A percentile compares a stretch with the other conserved stretches of the same genome.
Conservation (phyloP, 2,329 filamentous ascomycete species). For the Hypoxylon sp. region DNA sequence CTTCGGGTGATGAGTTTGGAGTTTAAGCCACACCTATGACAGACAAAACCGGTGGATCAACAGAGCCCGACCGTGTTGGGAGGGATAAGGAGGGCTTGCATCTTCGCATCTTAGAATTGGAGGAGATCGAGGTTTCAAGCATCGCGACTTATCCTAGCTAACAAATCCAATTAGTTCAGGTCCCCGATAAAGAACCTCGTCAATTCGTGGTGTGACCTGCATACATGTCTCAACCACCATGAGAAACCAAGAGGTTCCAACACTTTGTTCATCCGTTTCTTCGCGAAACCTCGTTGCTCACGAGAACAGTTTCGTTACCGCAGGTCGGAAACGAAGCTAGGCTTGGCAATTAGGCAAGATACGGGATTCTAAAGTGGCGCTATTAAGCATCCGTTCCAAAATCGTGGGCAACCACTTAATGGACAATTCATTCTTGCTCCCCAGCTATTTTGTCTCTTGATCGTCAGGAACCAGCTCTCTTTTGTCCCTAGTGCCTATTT, state of each 20-base stretch:
- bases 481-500: not conserved
- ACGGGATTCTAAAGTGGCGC: not conserved
- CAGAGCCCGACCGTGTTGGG: not conserved
- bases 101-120: slow-evolving; percentile 7
- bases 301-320: not conserved
- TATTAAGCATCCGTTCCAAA: not conserved
- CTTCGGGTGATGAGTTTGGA: not conserved
- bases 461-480: slow-evolving; percentile 1
- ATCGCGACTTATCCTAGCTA: not conserved
- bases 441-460: not conserved
- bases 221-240: not conserved
- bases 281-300: not conserved
- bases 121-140: slow-evolving; percentile 15
- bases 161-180: not conserved
- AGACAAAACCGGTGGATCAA: not conserved
- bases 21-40: not conserved
- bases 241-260: not conserved
- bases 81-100: not conserved
- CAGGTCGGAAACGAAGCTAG: not conserved
- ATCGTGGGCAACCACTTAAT: not conserved
- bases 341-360: not conserved
- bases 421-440: not conserved
- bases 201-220: not conserved
- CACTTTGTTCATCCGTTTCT: not conserved
- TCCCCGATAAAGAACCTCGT: not conserved